Evolutionary conservation across 805 yeast genomes (phyloP), one percentile per base, ranked within the genome.

Genomic region (Suhomyces xylopsoci): DNA sequence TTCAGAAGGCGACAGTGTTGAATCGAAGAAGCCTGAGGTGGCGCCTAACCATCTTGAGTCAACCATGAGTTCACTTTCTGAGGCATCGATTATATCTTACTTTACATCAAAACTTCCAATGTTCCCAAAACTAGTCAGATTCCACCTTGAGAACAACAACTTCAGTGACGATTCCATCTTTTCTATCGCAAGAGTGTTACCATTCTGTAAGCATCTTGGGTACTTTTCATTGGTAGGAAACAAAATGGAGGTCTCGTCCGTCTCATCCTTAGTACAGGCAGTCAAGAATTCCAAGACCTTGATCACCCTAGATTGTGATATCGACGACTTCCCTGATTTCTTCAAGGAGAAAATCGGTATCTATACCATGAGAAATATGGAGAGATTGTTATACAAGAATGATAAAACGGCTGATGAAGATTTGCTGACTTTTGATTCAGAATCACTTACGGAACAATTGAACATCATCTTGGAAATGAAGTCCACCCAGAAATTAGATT

Each of bases 281-380:
- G 82, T 87, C n/a, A 82, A 83, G 62, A 76, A 80, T 50, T 84
- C 93, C 0, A 77, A 78, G 26, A 78, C 85, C n/a, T 70, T 92
- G 45, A 81, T 85, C 51, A 83, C 85, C 12, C 68, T 92, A 45
- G 96, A 89, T 58, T 76, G 88, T 48, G 94, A 90, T 62, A 79
- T 78, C 53, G 84, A 78, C 22, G 68, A 76, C 19, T 77, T 88
- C 58, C 85, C 92, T 10, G 81, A 79, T 50, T 74, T 78, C 48
- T 78, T 86, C 57, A 83, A 81, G 61, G 88, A 90, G 42, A 81
- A 84, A 61, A 81, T 91, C 53, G 94, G 96, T 1, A 77, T 88
- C 44, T 84, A 87, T 59, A 81, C 94, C 47, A 85, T 92, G 85
- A 81, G 87, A 60, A 92, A 92, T 66, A 85, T 91, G 86, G 90